Evolutionary conservation across 1,284 basidiomycete species (phyloP).

Genomic region (Xanthoconium separans): DNA sequence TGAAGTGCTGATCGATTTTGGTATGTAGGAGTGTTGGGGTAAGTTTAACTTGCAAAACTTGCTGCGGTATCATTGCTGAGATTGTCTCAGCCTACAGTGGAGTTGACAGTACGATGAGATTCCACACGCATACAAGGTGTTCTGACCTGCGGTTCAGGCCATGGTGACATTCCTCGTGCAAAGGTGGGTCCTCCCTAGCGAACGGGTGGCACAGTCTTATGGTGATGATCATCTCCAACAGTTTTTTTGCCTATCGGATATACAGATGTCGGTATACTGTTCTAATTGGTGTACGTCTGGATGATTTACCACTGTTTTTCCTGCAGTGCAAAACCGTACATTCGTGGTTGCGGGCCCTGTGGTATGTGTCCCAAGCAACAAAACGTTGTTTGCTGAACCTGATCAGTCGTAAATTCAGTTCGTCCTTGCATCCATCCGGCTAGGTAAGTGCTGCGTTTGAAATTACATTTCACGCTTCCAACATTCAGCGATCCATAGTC

Average conservation of each 20-base stretch:
- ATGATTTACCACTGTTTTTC: not conserved
- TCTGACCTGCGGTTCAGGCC: conserved; percentile 16
- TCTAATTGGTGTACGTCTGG: not conserved
- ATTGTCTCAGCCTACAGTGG: conserved; percentile 14
- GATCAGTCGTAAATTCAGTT: conserved; percentile 8
- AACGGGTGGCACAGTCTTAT: not conserved
- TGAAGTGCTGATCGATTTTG: not conserved
- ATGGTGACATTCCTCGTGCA: conserved; percentile 27
- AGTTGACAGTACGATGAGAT: conserved; percentile 17
- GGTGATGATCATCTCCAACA: conserved; percentile 3
- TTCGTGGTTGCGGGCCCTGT: conserved; percentile 18
- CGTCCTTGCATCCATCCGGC: conserved; percentile 16
- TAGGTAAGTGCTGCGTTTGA: conserved; percentile 10
- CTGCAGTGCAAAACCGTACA: conserved; percentile 19
- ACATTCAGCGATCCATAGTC: conserved; percentile 5
- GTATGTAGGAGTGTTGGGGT: conserved; percentile 26
- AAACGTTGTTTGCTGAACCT: not conserved
- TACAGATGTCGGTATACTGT: conserved; percentile 20
- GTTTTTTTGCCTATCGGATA: conserved; percentile 27
- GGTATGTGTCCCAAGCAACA: conserved; percentile 4
- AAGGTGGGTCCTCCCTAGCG: conserved; percentile 3
- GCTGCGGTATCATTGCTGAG: not conserved
- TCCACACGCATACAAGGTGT: not conserved
- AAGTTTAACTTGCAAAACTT: not conserved
- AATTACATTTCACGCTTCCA: not conserved